Percentiles rank a stretch among this genome's conserved stretches.
These are phyloP conservation scores for Aquilaria malaccensis DNA, from an alignment of 345 rosid genomes.

Conservation along the genomic window DNA sequence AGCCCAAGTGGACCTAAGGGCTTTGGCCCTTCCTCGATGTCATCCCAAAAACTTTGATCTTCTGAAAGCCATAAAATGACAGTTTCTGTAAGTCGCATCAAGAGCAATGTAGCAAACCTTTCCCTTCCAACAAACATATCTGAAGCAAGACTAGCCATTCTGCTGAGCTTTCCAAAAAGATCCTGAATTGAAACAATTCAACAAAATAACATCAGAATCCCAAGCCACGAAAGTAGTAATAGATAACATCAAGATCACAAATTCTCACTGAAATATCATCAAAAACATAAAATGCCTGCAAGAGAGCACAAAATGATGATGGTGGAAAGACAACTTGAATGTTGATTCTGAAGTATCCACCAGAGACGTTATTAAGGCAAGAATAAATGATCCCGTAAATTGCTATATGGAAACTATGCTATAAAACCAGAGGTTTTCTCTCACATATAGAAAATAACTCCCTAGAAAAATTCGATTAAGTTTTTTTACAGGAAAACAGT, in stretches of 20 bases:
- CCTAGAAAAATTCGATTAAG: too few species aligned
- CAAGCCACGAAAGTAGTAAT: not conserved
- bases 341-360: too few species aligned
- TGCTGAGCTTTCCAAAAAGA: constrained; percentile 67
- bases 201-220: constrained; percentile 10
- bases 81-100: constrained; percentile 97
- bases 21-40: constrained; percentile 93
- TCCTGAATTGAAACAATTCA: constrained; percentile 45
- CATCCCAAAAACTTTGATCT: constrained; percentile 99
- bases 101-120: constrained; percentile 77
- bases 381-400: too few species aligned
- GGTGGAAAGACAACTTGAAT: too few species aligned
- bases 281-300: not conserved
- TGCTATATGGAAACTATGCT: too few species aligned
- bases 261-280: too few species aligned
- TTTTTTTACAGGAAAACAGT: too few species aligned
- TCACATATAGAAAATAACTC: too few species aligned
- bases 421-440: too few species aligned
- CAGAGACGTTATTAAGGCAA: too few species aligned
- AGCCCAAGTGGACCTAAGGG: constrained; percentile 89
- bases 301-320: too few species aligned
- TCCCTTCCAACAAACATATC: constrained; percentile 98
- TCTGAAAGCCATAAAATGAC: constrained; percentile 90
- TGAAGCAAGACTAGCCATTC: constrained; percentile 86
- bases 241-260: not conserved